phyloP scores from a whole-genome alignment of 2,329 filamentous ascomycete genomes.

The Diaporthe batatas region DNA sequence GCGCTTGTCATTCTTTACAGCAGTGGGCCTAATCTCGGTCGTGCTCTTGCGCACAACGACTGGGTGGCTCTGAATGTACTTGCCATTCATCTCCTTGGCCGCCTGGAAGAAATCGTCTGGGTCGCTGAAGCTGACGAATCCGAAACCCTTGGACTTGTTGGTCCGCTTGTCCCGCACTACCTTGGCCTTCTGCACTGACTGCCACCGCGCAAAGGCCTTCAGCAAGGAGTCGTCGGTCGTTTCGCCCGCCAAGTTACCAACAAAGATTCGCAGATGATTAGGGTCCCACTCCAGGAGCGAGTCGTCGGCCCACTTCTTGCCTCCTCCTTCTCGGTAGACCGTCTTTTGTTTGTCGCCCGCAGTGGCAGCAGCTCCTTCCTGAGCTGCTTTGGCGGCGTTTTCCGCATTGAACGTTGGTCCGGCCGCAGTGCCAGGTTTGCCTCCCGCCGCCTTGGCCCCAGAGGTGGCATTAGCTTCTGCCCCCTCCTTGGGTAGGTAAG shows the following conservation, averaged over 20 bases:
- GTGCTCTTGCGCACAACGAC: constrained; percentile 88
- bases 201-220: constrained; percentile 92
- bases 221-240: constrained; percentile 95
- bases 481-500: constrained; percentile 78
- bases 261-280: constrained; percentile 92
- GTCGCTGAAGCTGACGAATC: constrained; percentile 95
- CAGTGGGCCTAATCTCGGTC: constrained; percentile 87
- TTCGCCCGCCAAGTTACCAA: constrained; percentile 96
- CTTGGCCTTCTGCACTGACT: constrained; percentile 89
- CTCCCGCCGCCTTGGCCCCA: constrained; percentile 45
- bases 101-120: constrained; percentile 97
- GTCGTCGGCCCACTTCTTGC: constrained; percentile 92
- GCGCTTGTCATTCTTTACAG: constrained; percentile 72
- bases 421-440: constrained; percentile 48
- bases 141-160: constrained; percentile 95
- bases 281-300: constrained; percentile 96
- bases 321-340: constrained; percentile 88
- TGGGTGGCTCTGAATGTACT: constrained; percentile 98
- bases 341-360: constrained; percentile 81
- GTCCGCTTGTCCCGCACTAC: constrained; percentile 96
- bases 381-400: constrained; percentile 54
- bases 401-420: constrained; percentile 50
- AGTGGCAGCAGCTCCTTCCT: constrained; percentile 59
- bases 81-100: constrained; percentile 97
- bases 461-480: constrained; percentile 48